A percentile compares a stretch with the other conserved stretches of the same genome.
Conservation (phyloP, 768 basidiomycete species). For the Termitomyces eurrhizus region DNA sequence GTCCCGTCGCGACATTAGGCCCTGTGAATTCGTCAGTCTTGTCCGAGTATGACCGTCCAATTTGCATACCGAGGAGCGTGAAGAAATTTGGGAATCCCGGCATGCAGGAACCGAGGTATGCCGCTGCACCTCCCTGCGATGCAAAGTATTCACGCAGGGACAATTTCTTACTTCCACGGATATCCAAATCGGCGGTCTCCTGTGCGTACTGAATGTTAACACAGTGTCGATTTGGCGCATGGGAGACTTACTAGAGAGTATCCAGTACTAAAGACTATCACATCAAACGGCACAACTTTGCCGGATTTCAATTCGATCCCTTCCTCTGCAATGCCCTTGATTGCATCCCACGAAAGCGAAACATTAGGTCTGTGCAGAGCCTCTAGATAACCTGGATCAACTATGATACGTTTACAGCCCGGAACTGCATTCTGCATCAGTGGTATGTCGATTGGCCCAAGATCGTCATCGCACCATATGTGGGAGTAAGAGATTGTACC, state of each 20-base stretch:
- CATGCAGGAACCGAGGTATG: slow-evolving; percentile 49
- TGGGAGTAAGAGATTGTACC: slow-evolving; percentile 43
- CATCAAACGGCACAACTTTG: slow-evolving; percentile 46
- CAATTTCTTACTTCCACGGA: slow-evolving; percentile 39
- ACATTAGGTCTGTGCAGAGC: slow-evolving; percentile 52
- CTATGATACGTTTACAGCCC: slow-evolving; percentile 62
- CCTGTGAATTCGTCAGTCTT: slow-evolving; percentile 24
- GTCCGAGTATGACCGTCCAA: neutral
- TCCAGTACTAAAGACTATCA: slow-evolving; percentile 57
- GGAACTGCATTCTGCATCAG: slow-evolving; percentile 27
- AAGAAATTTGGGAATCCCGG: slow-evolving; percentile 58
- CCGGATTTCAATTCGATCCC: slow-evolving; percentile 49
- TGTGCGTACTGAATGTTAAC: slow-evolving; percentile 13
- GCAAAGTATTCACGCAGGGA: slow-evolving; percentile 43
- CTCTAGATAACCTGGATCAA: slow-evolving; percentile 57
- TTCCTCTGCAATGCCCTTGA: slow-evolving; percentile 44
- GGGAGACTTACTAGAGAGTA: slow-evolving; percentile 33
- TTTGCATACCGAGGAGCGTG: slow-evolving; percentile 37
- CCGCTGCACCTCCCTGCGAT: slow-evolving; percentile 44
- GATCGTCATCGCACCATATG: slow-evolving; percentile 37
- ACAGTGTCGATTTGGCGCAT: neutral
- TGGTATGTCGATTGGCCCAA: neutral
- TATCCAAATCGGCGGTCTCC: slow-evolving; percentile 32
- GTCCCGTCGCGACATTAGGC: slow-evolving; percentile 55
- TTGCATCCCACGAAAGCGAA: slow-evolving; percentile 41